Percentiles rank a stretch among this genome's conserved stretches.
phyloP scores from a whole-genome alignment of 495 filamentous ascomycete species.

The Mycothermus thermophilus region DNA sequence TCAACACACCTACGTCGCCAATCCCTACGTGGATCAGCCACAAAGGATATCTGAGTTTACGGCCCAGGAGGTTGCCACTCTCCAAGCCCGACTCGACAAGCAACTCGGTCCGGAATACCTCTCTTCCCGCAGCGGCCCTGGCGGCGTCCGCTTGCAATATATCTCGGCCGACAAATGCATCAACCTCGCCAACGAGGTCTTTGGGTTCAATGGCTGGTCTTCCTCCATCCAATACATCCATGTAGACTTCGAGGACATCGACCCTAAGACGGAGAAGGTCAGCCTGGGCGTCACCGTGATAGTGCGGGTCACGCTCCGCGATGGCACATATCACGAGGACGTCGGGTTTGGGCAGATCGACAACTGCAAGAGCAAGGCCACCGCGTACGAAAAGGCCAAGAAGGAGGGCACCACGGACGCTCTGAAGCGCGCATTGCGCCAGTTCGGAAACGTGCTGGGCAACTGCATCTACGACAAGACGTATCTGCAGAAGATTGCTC shows the following conservation, averaged over 20 bases:
- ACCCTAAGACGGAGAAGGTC: conserved; percentile 48
- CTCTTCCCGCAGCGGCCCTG: conserved; percentile 65
- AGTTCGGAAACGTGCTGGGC: conserved; percentile 89
- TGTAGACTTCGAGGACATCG: conserved; percentile 70
- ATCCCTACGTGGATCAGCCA: conserved; percentile 64
- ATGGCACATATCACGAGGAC: conserved; percentile 94
- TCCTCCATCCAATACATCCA: conserved; percentile 76
- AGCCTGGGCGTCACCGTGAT: conserved; percentile 75
- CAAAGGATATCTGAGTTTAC: conserved; percentile 65
- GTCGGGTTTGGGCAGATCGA: conserved; percentile 92
- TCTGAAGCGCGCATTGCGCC: conserved; percentile 75
- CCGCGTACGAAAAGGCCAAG: conserved; percentile 93
- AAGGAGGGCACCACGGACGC: conserved; percentile 95
- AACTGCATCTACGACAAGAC: conserved; percentile 98
- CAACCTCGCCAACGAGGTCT: conserved; percentile 90
- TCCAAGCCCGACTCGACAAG: conserved; percentile 74
- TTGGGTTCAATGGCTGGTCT: conserved; percentile 98
- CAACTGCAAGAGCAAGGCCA: conserved; percentile 86
- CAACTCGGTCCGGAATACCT: conserved; percentile 97
- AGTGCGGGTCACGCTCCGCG: conserved; percentile 73
- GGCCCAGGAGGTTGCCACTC: conserved; percentile 74
- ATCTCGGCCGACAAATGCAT: conserved; percentile 88
- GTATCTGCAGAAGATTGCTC: conserved; percentile 71
- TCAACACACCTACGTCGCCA: conserved; percentile 49
- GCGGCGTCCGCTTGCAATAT: conserved; percentile 78